These are phyloP conservation scores for Hericium coralloides DNA, from an alignment of 768 basidiomycete species.

Conservation along the genomic window DNA sequence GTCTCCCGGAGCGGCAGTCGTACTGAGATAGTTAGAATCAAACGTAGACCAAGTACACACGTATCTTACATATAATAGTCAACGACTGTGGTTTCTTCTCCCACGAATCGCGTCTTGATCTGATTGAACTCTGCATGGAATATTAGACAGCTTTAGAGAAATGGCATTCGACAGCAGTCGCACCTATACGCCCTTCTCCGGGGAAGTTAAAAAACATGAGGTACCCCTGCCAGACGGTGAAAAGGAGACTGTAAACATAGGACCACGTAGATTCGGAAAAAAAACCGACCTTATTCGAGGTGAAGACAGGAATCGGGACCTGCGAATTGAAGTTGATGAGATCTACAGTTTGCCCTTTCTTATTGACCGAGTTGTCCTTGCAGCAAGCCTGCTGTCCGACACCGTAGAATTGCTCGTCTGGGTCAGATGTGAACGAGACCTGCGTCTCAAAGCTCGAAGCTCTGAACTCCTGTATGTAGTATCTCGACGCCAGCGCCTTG, in stretches of 20 bases:
- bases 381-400: not conserved
- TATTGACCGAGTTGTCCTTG: not conserved
- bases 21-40: not conserved
- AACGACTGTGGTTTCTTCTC: not conserved
- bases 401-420: not conserved
- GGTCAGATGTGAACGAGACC: not conserved
- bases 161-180: not conserved
- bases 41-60: not conserved
- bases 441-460: not conserved
- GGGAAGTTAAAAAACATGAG: not conserved
- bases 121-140: not conserved
- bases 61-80: not conserved
- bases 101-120: not conserved
- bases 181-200: not conserved
- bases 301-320: not conserved
- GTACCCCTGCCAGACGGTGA: not conserved
- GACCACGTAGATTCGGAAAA: not conserved
- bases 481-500: not conserved
- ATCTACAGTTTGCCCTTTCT: not conserved
- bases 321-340: not conserved
- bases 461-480: not conserved
- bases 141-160: not conserved
- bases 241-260: not conserved
- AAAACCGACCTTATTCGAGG: not conserved
- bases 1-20: not conserved